Conservation (phyloP, 768 basidiomycete genomes). For the Daedaleopsis sinensis region DNA sequence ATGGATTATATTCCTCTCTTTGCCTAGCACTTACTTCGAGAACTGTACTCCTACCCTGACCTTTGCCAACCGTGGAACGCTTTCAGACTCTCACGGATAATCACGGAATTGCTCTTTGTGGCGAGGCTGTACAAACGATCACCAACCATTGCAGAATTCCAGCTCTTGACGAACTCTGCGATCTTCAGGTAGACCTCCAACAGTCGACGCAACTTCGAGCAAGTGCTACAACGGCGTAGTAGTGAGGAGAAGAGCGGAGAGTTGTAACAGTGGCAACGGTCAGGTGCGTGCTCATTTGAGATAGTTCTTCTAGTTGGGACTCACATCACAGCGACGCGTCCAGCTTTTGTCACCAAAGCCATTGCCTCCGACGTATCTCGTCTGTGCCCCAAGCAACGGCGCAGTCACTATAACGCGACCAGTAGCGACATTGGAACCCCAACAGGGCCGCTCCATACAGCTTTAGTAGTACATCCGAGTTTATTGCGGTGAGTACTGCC, state of each 20-base stretch:
- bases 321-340: too few species aligned
- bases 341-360: too few species aligned
- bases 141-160: background rate
- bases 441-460: too few species aligned
- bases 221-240: too few species aligned
- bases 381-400: too few species aligned
- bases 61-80: background rate
- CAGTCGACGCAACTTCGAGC: background rate
- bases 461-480: background rate
- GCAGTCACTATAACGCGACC: too few species aligned
- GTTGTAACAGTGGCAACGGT: background rate
- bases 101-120: background rate
- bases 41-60: background rate
- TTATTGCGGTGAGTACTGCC: background rate
- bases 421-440: too few species aligned
- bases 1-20: too few species aligned
- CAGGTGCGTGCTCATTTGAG: too few species aligned
- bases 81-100: background rate
- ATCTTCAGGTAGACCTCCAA: background rate
- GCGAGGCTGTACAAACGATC: slow-evolving; percentile 3
- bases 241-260: background rate
- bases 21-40: too few species aligned
- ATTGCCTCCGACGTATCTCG: too few species aligned
- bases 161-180: background rate
- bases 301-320: too few species aligned